Evolutionary conservation across 148 eudicot genomes (phyloP).

Genomic region (Euryodendron excelsum): DNA sequence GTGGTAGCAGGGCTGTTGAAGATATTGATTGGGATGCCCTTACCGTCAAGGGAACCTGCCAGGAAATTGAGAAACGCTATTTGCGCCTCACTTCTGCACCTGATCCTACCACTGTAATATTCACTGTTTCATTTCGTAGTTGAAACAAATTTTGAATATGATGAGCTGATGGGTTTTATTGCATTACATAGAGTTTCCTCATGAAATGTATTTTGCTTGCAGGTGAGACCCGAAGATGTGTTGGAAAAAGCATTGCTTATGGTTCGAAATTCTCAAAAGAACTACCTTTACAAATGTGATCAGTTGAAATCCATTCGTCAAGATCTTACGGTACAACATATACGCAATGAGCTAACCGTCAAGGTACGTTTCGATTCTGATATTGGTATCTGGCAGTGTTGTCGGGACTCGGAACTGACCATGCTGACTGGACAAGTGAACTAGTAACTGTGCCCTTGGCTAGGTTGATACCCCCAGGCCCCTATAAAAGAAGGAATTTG

Average conservation of each 20-base stretch:
- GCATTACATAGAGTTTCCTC: neutral
- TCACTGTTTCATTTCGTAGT: neutral
- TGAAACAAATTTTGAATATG: neutral
- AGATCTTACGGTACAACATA: constrained; percentile 94
- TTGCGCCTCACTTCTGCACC: constrained; percentile 97
- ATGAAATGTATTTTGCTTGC: constrained; percentile 26
- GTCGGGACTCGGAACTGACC: neutral
- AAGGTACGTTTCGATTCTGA: constrained; percentile 47
- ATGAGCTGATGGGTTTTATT: constrained; percentile 8
- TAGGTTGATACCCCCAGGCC: neutral
- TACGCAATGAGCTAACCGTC: constrained; percentile 85
- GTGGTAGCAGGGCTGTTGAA: constrained; percentile 80
- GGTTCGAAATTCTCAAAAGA: constrained; percentile 81
- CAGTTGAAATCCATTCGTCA: constrained; percentile 96
- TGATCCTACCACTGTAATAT: constrained; percentile 85
- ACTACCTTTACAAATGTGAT: constrained; percentile 89
- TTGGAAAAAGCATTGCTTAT: constrained; percentile 72
- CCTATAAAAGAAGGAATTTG: neutral
- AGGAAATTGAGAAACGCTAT: constrained; percentile 93
- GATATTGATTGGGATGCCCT: constrained; percentile 97
- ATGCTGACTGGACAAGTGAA: constrained; percentile 2
- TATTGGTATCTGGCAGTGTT: neutral
- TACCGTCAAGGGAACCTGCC: constrained; percentile 93
- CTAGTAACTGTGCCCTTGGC: too few species aligned
- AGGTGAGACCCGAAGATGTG: constrained; percentile 98